phyloP scores from a whole-genome alignment of 108 stramenopile genomes.

The Nannochloropsis gaditana region DNA sequence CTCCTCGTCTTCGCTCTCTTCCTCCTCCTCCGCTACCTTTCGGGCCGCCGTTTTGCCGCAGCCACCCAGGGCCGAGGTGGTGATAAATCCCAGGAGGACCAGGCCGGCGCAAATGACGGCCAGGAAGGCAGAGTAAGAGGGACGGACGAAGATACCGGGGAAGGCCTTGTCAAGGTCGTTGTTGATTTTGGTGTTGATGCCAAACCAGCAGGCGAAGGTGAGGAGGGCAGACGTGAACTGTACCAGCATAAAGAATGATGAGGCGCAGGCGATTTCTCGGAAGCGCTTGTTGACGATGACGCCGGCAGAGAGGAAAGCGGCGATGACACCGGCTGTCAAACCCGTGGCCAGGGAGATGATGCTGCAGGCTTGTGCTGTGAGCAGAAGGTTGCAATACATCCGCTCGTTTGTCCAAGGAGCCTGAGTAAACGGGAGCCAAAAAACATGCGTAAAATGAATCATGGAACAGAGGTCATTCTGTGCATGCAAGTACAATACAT shows the following conservation, averaged over 20 bases:
- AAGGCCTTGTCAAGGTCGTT: not conserved
- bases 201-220: not conserved
- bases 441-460: not conserved
- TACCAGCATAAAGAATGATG: not conserved
- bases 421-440: not conserved
- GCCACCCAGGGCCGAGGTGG: not conserved
- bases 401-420: not conserved
- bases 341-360: not conserved
- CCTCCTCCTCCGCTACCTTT: not conserved
- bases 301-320: conserved; percentile 12
- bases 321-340: not conserved
- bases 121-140: not conserved
- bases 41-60: not conserved
- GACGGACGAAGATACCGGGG: not conserved
- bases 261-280: conserved; percentile 1
- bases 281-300: not conserved
- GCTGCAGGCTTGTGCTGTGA: not conserved
- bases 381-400: not conserved
- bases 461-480: not conserved
- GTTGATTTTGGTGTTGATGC: not conserved
- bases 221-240: not conserved
- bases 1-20: not conserved
- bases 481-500: not conserved
- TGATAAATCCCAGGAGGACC: not conserved
- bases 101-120: not conserved